Evolutionary conservation across 495 filamentous ascomycete species (phyloP), one percentile per base, ranked within the genome.

Genomic region (Penicillium coprophilum): DNA sequence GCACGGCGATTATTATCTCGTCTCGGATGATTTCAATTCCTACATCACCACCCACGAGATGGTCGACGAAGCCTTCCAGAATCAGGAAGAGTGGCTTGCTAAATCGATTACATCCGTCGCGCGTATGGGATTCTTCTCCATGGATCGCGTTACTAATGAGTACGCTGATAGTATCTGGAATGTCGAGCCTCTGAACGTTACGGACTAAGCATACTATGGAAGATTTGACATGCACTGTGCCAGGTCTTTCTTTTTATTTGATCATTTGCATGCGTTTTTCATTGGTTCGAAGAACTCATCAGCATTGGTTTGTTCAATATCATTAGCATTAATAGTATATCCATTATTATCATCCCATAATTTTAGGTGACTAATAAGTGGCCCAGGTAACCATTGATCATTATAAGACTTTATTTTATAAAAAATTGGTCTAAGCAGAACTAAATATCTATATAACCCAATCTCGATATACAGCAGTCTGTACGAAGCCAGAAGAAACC

Each of bases 141-240:
- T 87, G 48, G 94, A 98, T 71, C 81, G 94, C n/a, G 96, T 95
- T 69, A 97, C 97, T 61, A 89, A 91, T 64, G 95, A 98, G 82
- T 98, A 98, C 74, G 93, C 94, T 12, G 92, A 98, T 72, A 86
- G 79, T 47, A 96, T 98, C 66, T 98, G 94, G 93, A 97, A 96
- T 61, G 72, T 95, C 28, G 92, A 97, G 78, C 90, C 92, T 6
- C 69, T 92, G 24, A 64, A 43, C 17, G 64, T 76, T 12, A 61
- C 64, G 55, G 66, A 75, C 23, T 71, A 55, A 24, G 21, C 19
- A 30, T 11, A n/a, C 30, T 30, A 2, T 28, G 13, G 12, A n/a
- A n/a, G 24, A 27, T 15, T 47, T 12, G 24, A 30, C 24, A n/a
- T 2, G n/a, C 6, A 5, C 20, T 13, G 20, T 32, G 30, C 31